Evolutionary conservation across 805 yeast genomes (phyloP), one percentile per base, ranked within the genome.

Genomic region (Lachancea thermotolerans): DNA sequence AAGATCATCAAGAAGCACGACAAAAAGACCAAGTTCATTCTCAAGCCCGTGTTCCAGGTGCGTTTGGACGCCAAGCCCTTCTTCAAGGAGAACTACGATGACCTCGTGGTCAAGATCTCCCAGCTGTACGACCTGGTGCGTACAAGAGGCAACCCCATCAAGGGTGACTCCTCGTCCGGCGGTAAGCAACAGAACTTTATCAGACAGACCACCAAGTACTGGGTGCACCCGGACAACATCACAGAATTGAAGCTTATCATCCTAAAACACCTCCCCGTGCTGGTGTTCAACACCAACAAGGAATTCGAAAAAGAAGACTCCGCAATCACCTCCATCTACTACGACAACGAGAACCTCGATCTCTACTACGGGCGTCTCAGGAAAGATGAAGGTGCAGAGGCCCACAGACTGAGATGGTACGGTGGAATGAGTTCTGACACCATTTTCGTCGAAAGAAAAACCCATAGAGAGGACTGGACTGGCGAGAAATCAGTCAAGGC

Each of bases 401-500:
- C 98, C 17, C 89, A 91, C 53, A 82, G 99, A 69, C 74, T 93
- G 62, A 82, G 99, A 72, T 93, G 99, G 99, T 93, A 93, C 65
- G 99, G 99, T 62, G 96, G 96, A 45, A 93, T 93, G 99, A 74
- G 77, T 44, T 76, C 90, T 1, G 96, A 91, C 55, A 86, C 85
- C 35, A 86, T 91, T 45, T 93, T 93, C 52, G 95, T 91, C 39
- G 99, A 93, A 69, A 79, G 99, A 67, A 93, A 93, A 67, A 93
- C 99, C 5, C 99, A 93, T 64, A 79, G 99, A 67, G 99, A 93
- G 67, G 99, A 93, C 71, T 91, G 99, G 99, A 93, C 99, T 2
- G 99, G 99, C 56, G 99, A 93, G 66, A 91, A 91, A 68, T 87
- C 96, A n/a, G 99, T 93, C 53, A 93, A 93, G 69, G 98, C 98